A percentile compares a stretch with the other conserved stretches of the same genome.
Conservation (phyloP, 257 asterid species). For the Fraxinus quadrangulata region DNA sequence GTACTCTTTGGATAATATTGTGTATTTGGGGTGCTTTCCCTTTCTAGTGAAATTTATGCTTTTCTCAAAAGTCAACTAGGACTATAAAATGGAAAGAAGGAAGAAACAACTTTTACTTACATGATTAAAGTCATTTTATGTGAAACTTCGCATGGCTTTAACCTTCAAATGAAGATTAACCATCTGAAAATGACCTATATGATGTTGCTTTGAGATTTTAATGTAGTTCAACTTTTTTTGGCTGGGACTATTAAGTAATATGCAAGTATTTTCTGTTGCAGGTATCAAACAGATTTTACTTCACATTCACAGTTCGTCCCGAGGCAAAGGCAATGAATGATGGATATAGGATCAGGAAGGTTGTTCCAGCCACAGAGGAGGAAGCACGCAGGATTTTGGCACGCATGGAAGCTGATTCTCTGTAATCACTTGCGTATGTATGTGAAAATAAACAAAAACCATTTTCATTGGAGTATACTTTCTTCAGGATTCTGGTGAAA, state of each 20-base stretch:
- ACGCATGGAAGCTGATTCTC: conserved; percentile 77
- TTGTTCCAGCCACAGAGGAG: conserved; percentile 97
- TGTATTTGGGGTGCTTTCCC: neutral
- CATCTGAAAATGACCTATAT: neutral
- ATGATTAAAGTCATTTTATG: neutral
- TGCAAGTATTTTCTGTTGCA: conserved; percentile 26
- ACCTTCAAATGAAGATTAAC: neutral
- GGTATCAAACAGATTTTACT: conserved; percentile 88
- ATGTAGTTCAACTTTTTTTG: neutral
- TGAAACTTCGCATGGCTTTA: neutral
- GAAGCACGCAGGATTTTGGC: conserved; percentile 77
- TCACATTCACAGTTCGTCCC: conserved; percentile 79
- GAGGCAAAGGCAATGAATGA: conserved; percentile 77
- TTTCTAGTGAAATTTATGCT: neutral
- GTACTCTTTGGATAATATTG: neutral
- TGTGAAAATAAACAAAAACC: neutral
- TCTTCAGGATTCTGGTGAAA: neutral
- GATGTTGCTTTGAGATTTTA: neutral
- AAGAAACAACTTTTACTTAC: neutral
- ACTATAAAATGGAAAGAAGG: neutral
- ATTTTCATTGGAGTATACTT: neutral
- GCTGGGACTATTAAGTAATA: neutral
- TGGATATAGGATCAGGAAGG: conserved; percentile 73
- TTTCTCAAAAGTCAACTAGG: neutral
- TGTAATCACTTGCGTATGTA: conserved; percentile 21